Evolutionary conservation across 495 filamentous ascomycete genomes (phyloP), one percentile per base, ranked within the genome.

Genomic region (Talaromyces wortmannii): DNA sequence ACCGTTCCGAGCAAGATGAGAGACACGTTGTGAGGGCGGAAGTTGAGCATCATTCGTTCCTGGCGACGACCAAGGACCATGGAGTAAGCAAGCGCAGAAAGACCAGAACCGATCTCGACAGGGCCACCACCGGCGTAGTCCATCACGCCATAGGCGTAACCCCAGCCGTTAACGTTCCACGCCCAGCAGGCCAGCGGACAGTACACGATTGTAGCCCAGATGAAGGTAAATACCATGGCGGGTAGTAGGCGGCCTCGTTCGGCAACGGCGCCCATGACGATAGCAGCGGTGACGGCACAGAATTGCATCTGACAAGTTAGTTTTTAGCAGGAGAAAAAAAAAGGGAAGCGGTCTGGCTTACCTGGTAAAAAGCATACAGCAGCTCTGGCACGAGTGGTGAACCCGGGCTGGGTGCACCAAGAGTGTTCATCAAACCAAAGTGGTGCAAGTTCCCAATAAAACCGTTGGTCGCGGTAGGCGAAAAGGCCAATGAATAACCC

Each of bases 31-130:
- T 98, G 94, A 2, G 94, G 95, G 51, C 90, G 86, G 80, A 85
- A 85, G 66, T 95, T 90, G 67, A 97, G 81, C 86, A 97, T 95
- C 94, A 97, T 97, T 80, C 91, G 95, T 78, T 97, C 94, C 76
- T 97, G 94, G 52, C 95, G 90, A 61, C 91, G 88, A 54, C 95
- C 95, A 53, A 97, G 87, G 42, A 97, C 89, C 85, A 90, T 84
- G 13, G 91, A 95, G 75, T 97, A 98, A 52, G 94, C 94, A 13
- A 97, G 78, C 16, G 94, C 95, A 29, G 89, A 90, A 68, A 96
- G 74, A 58, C 94, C 94, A 46, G 95, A 97, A 42, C 83, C 90
- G 57, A 98, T 97, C 73, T 98, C 94, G 83, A 98, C 94, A 63
- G 94, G 95, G 31, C 92, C 94, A 60, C 94, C 94, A 62, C 94